Base-by-base conservation (phyloP, 2,329 filamentous ascomycete species). In the Verticillium nubilum region DNA sequence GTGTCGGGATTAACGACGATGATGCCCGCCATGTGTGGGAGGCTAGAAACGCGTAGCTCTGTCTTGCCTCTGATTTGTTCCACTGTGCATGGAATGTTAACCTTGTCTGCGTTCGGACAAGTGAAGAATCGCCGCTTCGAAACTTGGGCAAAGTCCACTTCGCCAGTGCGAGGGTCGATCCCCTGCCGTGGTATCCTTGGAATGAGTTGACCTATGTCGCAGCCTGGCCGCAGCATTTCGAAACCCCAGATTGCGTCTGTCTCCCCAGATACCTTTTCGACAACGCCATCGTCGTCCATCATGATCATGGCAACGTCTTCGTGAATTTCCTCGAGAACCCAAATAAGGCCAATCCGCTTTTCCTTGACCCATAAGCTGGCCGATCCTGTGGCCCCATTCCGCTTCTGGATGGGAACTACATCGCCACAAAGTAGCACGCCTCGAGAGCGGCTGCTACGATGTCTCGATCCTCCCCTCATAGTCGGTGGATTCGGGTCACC, bases 331-430 rank as follows among this genome's bases (percentile, higher is more conserved):
- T 99, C 95, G 2, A 99, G 77, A 9, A 99, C 95, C 95, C 95
- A 99, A 61, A 99, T 98, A 61, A 99, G 76, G 10, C 94, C 93
- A 57, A 92, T 87, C 55, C 89, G 86, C 74, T 99, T 99, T 74
- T 99, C 95, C 77, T 99, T 99, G 3, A 99, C 95, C 95, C 95
- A 99, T 42, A 99, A 78, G 74, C 93, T 98, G 37, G 95, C 95
- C 60, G 95, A 93, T 2, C 95, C 95, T 4, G 89, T 94, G 12
- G 89, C 85, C 4, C 95, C 95, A 68, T 99, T 97, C 62, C 95
- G 86, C 75, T 98, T 99, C 72, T 93, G 90, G 61, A 99, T 99
- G 0, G 95, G 95, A 19, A 99, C 92, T n/a, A 99, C 94, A 72
- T 99, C 95, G 52, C 95, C 95, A 67, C 95, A 99, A 1, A 99